phyloP scores from a whole-genome alignment of 2,329 filamentous ascomycete species.

The Aspergillus unguis region DNA sequence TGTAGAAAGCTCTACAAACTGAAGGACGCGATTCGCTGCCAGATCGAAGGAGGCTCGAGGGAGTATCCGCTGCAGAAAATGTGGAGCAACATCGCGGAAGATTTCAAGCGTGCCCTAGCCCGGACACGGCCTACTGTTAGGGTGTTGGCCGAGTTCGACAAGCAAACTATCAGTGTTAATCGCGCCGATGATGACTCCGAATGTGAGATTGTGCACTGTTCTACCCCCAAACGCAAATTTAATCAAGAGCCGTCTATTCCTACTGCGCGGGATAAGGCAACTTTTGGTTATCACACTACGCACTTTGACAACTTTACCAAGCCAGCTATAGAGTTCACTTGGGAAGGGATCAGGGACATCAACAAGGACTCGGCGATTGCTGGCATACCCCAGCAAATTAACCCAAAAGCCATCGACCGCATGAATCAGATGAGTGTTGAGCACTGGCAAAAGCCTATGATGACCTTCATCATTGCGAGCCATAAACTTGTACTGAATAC shows the following conservation, averaged over 20 bases:
- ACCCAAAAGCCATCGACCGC: conserved; percentile 58
- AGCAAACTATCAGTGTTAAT: conserved; percentile 37
- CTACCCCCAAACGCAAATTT: conserved; percentile 23
- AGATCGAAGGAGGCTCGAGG: conserved; percentile 51
- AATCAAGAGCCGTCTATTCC: conserved; percentile 2
- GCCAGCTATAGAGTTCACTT: conserved; percentile 24
- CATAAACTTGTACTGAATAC: conserved; percentile 29
- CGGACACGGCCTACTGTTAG: conserved; percentile 41
- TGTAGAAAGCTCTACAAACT: conserved; percentile 59
- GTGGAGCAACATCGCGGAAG: conserved; percentile 46
- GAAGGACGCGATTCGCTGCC: conserved; percentile 50
- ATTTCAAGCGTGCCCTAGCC: conserved; percentile 51
- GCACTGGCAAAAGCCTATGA: conserved; percentile 57
- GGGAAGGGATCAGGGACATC: conserved; percentile 50
- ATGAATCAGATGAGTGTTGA: conserved; percentile 57
- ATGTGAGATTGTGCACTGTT: conserved; percentile 21
- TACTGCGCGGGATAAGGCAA: neutral
- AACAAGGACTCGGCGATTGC: conserved; percentile 55
- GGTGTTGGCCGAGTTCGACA: conserved; percentile 21
- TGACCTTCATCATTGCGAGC: conserved; percentile 35
- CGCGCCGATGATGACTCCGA: conserved; percentile 25
- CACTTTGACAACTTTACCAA: conserved; percentile 24
- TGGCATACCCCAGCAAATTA: conserved; percentile 58
- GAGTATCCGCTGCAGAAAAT: conserved; percentile 41
- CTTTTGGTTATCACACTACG: conserved; percentile 13